Conservation (phyloP, 768 basidiomycete species). For the Pleurotus cornucopiae region DNA sequence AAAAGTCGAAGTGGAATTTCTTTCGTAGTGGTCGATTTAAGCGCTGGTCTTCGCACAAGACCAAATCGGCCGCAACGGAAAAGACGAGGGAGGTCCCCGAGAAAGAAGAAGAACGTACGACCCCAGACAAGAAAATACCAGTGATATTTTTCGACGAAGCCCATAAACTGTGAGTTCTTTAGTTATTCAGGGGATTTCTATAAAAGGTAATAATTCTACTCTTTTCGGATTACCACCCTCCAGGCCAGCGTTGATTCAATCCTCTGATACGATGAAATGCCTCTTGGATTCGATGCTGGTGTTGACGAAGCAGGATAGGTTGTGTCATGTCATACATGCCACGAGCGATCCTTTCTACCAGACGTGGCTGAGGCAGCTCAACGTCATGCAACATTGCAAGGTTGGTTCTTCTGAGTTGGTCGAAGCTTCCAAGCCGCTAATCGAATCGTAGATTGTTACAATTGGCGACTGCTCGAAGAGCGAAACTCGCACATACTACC, state of each 20-base stretch:
- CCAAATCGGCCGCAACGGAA: slow-evolving; percentile 20
- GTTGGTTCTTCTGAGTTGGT: slow-evolving; percentile 25
- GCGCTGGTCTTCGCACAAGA: neutral
- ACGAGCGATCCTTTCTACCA: slow-evolving; percentile 86
- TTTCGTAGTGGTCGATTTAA: slow-evolving; percentile 1
- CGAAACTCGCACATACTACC: slow-evolving; percentile 65
- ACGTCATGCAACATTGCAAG: slow-evolving; percentile 82
- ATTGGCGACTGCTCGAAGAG: slow-evolving; percentile 75
- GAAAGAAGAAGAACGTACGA: slow-evolving; percentile 25
- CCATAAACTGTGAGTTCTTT: slow-evolving; percentile 61
- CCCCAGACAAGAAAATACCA: slow-evolving; percentile 61
- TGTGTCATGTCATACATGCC: slow-evolving; percentile 79
- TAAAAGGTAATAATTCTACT: neutral
- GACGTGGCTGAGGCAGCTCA: slow-evolving; percentile 75
- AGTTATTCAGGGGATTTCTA: neutral
- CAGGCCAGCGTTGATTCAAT: slow-evolving; percentile 73
- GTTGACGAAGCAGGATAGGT: slow-evolving; percentile 81
- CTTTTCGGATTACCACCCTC: neutral
- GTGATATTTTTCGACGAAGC: slow-evolving; percentile 84
- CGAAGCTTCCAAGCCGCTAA: neutral
- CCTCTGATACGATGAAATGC: slow-evolving; percentile 78
- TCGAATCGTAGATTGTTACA: slow-evolving; percentile 54
- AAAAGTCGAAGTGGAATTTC: slow-evolving; percentile 9
- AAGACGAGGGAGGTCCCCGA: slow-evolving; percentile 18
- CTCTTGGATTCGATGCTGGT: slow-evolving; percentile 84